phyloP scores from a whole-genome alignment of 306 rosid genomes.

The Nissolia schottii region DNA sequence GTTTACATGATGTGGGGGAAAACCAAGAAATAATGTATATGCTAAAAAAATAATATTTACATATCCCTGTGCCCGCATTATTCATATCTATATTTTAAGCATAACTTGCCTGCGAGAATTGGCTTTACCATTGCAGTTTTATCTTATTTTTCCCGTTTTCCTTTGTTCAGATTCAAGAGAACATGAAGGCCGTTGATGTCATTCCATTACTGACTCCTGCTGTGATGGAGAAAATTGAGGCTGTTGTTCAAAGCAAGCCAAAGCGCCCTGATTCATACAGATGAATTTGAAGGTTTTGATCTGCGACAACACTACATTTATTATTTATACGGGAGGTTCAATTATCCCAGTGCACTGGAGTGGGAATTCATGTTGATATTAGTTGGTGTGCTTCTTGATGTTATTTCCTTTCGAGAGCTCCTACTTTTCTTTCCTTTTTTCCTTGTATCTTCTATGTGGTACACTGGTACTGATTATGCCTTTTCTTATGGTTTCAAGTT shows the following conservation, averaged over 20 bases:
- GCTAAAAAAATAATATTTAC: background rate
- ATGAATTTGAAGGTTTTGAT: constrained; percentile 29
- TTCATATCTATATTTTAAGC: background rate
- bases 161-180: constrained; percentile 69
- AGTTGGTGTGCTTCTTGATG: constrained; percentile 7
- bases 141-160: background rate
- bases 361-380: constrained; percentile 7
- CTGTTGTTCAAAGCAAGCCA: constrained; percentile 83
- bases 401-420: background rate
- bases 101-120: background rate
- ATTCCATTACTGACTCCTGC: constrained; percentile 81
- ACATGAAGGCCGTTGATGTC: constrained; percentile 89
- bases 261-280: constrained; percentile 85
- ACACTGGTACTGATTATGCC: constrained; percentile 7
- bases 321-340: constrained; percentile 23
- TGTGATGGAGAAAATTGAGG: constrained; percentile 93
- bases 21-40: too few species aligned
- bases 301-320: constrained; percentile 10
- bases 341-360: background rate
- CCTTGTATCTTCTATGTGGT: background rate
- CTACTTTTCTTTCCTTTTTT: background rate
- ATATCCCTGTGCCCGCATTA: background rate
- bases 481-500: background rate
- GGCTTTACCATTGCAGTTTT: background rate
- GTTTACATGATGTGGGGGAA: too few species aligned